These are phyloP conservation scores for Phytopythium delawarense DNA, from an alignment of 352 stramenopile genomes.

Conservation along the genomic window DNA sequence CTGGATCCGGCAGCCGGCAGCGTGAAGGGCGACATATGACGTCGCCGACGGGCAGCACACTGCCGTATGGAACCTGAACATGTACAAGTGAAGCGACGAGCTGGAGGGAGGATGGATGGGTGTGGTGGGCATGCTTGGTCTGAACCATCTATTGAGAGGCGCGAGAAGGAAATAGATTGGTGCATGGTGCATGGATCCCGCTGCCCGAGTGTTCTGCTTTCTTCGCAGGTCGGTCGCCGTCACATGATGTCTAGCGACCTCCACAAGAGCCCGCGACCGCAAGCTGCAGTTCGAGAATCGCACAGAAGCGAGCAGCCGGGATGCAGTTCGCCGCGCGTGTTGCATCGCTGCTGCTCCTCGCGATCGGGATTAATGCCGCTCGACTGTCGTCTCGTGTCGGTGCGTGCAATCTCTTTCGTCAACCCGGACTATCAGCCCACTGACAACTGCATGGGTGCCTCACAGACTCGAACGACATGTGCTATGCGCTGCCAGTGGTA, in stretches of 20 bases:
- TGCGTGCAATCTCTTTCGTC: background rate
- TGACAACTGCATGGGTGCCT: background rate
- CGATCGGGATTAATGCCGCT: background rate
- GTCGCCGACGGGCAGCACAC: background rate
- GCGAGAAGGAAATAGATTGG: background rate
- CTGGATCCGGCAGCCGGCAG: background rate
- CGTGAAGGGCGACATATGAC: background rate
- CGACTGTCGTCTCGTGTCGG: background rate
- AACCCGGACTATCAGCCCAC: too few relatives aligned
- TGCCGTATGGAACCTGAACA: conserved; percentile 3
- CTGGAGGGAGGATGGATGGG: background rate
- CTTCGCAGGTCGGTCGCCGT: background rate
- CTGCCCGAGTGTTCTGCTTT: background rate
- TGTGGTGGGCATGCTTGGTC: background rate
- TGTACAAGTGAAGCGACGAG: background rate
- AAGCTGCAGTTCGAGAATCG: background rate
- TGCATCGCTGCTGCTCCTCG: background rate
- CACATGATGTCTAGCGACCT: background rate
- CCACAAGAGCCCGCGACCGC: background rate
- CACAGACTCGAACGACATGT: background rate
- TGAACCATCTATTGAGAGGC: background rate
- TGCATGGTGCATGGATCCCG: background rate
- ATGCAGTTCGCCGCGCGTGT: background rate
- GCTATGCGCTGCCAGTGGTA: conserved; percentile 7
- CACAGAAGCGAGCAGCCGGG: background rate